Conservation (phyloP, 1,284 basidiomycete genomes). For the Fomitopsis schrenkii region DNA sequence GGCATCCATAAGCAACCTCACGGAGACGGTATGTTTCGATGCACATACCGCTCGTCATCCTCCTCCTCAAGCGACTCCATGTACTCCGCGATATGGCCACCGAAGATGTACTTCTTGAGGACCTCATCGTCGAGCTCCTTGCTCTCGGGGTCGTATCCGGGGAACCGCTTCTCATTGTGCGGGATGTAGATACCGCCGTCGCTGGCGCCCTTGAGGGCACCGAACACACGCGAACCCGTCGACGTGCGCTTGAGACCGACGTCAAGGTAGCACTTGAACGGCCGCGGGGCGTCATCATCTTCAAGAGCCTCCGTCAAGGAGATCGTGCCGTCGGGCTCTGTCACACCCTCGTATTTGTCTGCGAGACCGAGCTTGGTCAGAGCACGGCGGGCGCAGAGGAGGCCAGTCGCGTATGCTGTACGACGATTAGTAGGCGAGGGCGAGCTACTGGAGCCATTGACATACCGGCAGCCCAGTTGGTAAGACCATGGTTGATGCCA, state of each 20-base stretch:
- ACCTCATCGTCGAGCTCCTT: constrained; percentile 96
- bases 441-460: background rate
- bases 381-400: constrained; percentile 93
- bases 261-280: constrained; percentile 99
- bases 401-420: constrained; percentile 94
- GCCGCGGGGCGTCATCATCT: constrained; percentile 92
- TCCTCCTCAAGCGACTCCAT: constrained; percentile 99
- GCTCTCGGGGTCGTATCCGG: constrained; percentile 92
- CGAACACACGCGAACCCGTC: constrained; percentile 97
- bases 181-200: constrained; percentile 99
- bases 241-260: constrained; percentile 98
- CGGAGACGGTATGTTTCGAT: background rate
- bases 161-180: constrained; percentile 98
- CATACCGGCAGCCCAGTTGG: constrained; percentile 95
- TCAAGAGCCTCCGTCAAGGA: constrained; percentile 80
- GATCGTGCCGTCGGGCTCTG: constrained; percentile 89
- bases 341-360: constrained; percentile 97
- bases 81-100: constrained; percentile 98
- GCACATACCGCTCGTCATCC: constrained; percentile 87
- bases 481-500: constrained; percentile 97
- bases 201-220: constrained; percentile 98
- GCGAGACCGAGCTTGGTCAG: constrained; percentile 94
- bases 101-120: constrained; percentile 97
- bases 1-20: background rate
- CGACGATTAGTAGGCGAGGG: background rate